Evolutionary conservation across 2,329 filamentous ascomycete species (phyloP).

Genomic region (Onygenales sp.): DNA sequence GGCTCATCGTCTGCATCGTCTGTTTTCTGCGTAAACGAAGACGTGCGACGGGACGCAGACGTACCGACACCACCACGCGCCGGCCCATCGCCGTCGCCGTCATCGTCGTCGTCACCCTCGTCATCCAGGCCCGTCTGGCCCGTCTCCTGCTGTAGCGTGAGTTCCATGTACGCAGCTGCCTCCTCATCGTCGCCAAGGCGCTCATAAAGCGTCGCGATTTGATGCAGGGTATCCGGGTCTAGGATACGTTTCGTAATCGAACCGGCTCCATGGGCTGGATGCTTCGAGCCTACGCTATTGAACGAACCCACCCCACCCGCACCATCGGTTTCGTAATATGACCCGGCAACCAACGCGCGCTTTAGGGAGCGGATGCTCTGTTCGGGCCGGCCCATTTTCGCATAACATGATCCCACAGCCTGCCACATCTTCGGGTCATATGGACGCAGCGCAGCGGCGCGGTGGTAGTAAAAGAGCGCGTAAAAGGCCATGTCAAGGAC

Average conservation of each 20-base stretch:
- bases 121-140: slow-evolving; percentile 43
- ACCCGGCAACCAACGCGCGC: slow-evolving; percentile 77
- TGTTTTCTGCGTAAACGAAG: slow-evolving; percentile 19
- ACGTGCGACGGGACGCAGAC: slow-evolving; percentile 12
- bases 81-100: slow-evolving; percentile 21
- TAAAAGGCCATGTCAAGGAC: slow-evolving; percentile 98
- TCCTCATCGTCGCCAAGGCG: slow-evolving; percentile 66
- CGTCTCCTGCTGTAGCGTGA: slow-evolving; percentile 86
- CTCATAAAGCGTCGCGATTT: slow-evolving; percentile 86
- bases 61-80: slow-evolving; percentile 43
- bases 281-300: slow-evolving; percentile 28
- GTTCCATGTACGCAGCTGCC: slow-evolving; percentile 88
- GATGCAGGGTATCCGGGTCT: slow-evolving; percentile 81
- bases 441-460: slow-evolving; percentile 81
- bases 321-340: slow-evolving; percentile 63
- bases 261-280: slow-evolving; percentile 21
- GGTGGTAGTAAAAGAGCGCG: slow-evolving; percentile 94
- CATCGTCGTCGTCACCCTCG: slow-evolving; percentile 24
- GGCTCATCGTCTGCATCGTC: slow-evolving; percentile 32
- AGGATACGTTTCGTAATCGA: slow-evolving; percentile 40
- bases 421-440: slow-evolving; percentile 99
- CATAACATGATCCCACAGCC: slow-evolving; percentile 83
- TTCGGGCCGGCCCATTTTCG: slow-evolving; percentile 76
- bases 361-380: slow-evolving; percentile 95
- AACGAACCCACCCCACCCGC: slow-evolving; percentile 16